Evolutionary conservation across 305 asterid species (phyloP).

Genomic region (Fraxinus albicans): DNA sequence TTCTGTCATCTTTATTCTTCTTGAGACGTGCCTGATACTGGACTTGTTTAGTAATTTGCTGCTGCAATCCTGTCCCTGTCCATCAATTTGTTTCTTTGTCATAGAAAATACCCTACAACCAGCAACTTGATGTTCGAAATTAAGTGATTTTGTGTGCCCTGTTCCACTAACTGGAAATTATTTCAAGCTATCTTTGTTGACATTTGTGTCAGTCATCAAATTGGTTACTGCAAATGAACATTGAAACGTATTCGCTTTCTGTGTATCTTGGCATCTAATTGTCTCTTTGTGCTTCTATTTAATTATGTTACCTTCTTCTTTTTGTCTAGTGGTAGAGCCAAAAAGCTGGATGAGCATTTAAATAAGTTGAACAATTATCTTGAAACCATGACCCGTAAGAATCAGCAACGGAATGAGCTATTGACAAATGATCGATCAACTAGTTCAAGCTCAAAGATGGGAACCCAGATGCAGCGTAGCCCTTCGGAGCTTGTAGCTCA

Average conservation of each 20-base stretch:
- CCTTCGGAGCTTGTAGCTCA: conserved; percentile 58
- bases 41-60: background rate
- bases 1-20: conserved; percentile 13
- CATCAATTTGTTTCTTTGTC: background rate
- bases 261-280: background rate
- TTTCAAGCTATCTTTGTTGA: background rate
- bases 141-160: background rate
- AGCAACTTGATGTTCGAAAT: background rate
- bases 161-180: background rate
- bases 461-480: conserved; percentile 69
- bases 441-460: conserved; percentile 66
- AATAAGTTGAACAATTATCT: conserved; percentile 57
- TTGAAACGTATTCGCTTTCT: conserved; percentile 8
- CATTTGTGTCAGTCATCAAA: conserved; percentile 1
- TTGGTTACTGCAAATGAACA: conserved; percentile 12
- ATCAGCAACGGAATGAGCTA: conserved; percentile 72
- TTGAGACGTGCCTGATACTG: conserved; percentile 3
- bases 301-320: conserved; percentile 28
- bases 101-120: background rate
- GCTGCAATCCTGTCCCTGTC: background rate
- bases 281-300: conserved; percentile 16
- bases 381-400: conserved; percentile 61
- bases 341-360: conserved; percentile 68
- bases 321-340: conserved; percentile 74
- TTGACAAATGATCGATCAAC: conserved; percentile 69